Base-by-base conservation (phyloP, 1,284 basidiomycete species). In the Ceratobasidium sp. region DNA sequence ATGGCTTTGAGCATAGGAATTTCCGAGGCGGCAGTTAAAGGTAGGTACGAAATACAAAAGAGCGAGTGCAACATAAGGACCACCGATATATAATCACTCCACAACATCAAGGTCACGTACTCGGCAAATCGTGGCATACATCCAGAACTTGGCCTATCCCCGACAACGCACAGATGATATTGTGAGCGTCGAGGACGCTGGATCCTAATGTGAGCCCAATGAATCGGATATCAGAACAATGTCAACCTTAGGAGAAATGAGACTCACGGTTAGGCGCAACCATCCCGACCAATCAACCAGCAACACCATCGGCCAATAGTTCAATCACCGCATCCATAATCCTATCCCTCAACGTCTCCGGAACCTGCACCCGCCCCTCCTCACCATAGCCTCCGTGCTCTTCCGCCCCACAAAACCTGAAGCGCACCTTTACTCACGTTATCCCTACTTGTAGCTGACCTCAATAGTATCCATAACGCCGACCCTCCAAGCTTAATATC, bases 181-280 rank as follows among this genome's bases (percentile, higher is more conserved):
- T 63, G 9, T 13, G 1, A 26, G 64, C n/a, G n/a, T 51, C 39
- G 12, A 73, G 23, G 6, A 40, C 71, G 28, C 71, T 60, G n/a
- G 64, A 18, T 23, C 71, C 71, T 39, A 73, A 73, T 23, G 60
- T 73, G 10, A 73, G 49, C 71, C 71, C 71, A 63, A 46, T 12
- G 3, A 1, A 10, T 7, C n/a, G n/a, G n/a, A n/a, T n/a, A n/a
- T n/a, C n/a, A n/a, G n/a, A n/a, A n/a, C n/a, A n/a, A n/a, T n/a
- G n/a, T n/a, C n/a, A n/a, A n/a, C n/a, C n/a, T n/a, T n/a, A n/a
- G n/a, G n/a, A n/a, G n/a, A n/a, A n/a, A n/a, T n/a, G n/a, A n/a
- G n/a, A 64, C 64, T 53, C 26, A 69, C 67, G 55, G 49, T 69
- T 69, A 9, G 67, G 55, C 4, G 67, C 67, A 20, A 69, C 67